These are phyloP conservation scores for Colletotrichum simmondsii DNA, from an alignment of 2,329 filamentous ascomycete genomes.

Conservation along the genomic window DNA sequence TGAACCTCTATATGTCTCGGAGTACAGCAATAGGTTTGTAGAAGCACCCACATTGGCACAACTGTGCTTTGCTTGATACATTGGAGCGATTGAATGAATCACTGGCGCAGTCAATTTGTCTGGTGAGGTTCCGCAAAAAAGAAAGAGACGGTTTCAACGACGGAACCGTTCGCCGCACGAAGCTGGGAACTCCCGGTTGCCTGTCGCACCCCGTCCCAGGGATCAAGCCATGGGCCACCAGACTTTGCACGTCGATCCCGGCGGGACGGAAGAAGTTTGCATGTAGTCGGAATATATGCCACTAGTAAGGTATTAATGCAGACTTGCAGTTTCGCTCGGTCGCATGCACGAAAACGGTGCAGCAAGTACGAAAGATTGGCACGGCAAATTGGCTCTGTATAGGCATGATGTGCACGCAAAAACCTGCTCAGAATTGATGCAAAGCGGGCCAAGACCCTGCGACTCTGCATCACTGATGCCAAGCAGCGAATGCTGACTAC, in stretches of 20 bases:
- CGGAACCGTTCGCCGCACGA: not conserved
- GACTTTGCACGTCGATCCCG: not conserved
- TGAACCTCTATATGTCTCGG: not conserved
- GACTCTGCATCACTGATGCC: not conserved
- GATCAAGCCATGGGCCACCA: not conserved
- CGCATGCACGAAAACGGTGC: not conserved
- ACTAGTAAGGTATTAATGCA: not conserved
- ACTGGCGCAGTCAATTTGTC: not conserved
- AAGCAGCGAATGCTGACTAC: not conserved
- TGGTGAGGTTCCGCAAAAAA: not conserved
- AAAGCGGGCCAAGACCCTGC: not conserved
- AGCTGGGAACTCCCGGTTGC: conserved; percentile 7
- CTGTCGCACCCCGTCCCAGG: not conserved
- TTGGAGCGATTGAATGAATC: not conserved
- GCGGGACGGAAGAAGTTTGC: not conserved
- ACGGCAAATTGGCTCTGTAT: not conserved
- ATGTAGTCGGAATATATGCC: not conserved
- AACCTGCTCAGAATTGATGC: conserved; percentile 15
- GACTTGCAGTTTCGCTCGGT: not conserved
- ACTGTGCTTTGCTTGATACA: not conserved
- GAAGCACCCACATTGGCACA: not conserved
- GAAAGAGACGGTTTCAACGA: conserved; percentile 7
- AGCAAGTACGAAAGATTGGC: not conserved
- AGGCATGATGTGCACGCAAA: conserved; percentile 1
- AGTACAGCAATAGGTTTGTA: not conserved